Base-by-base conservation (phyloP, 768 basidiomycete genomes). In the Leccinum imitatum region DNA sequence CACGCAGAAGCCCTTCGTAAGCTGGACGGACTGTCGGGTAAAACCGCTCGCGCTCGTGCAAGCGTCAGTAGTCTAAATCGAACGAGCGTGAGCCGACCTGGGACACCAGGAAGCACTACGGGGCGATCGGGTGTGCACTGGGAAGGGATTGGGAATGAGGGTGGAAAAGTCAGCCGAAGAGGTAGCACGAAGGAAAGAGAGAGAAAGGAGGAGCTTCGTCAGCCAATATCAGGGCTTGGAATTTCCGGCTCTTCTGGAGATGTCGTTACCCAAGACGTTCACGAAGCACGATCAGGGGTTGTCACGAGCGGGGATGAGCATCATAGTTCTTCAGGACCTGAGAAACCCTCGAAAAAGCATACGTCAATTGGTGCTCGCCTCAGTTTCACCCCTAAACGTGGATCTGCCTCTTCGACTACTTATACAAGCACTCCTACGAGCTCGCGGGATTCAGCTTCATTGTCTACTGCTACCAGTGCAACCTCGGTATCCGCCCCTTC, bases 1-100 rank as follows among this genome's bases (percentile, higher is more conserved):
- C 95, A 96, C 7, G 91, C 86, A 7, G 95, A 96, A 67, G 93
- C 93, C 9, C 79, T 99, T 37, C 85, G 95, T 57, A 97, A 96
- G 75, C 76, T 99, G 25, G 96, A 99, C 67, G 96, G 96, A 0
- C 72, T 97, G 11, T 84, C 84, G 11, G 88, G 88, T 1, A 91
- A 89, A 70, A 86, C 82, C 39, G 84, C 89, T 10, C 84, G 90
- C 52, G 84, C 90, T 11, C 84, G 92, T 25, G 87, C 90, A 4
- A 93, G 92, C 65, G 78, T 92, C 59, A 82, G 82, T 53, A 92
- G 87, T 71, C 80, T 89, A 53, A 86, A 87, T 62, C 85, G 87
- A 47, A 80, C 83, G 8, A 82, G 81, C 66, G 77, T 81, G 54
- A 90, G 88, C 73, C 84, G 90, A 37, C 88, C 91, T 53, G 84